Percentiles rank a stretch among this genome's conserved stretches.
phyloP scores from a whole-genome alignment of 177 flowering plant genomes.

The Vitis hybrid region DNA sequence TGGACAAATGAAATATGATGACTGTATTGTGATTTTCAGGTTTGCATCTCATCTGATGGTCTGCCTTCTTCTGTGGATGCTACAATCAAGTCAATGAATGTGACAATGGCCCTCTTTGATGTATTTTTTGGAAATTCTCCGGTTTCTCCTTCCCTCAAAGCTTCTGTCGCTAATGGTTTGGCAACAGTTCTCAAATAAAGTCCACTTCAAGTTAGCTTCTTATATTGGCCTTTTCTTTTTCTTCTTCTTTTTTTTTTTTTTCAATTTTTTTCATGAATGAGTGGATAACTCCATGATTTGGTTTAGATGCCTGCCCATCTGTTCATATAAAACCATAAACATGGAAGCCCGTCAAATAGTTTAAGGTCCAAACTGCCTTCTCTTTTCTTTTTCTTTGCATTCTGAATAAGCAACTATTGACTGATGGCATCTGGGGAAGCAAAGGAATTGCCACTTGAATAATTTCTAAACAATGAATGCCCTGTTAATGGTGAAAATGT shows the following conservation, averaged over 20 bases:
- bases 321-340: too few relatives aligned
- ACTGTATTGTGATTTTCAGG: slow-evolving; percentile 38
- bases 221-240: background rate
- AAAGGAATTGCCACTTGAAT: too few relatives aligned
- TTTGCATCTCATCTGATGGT: slow-evolving; percentile 61
- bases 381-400: too few relatives aligned
- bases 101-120: slow-evolving; percentile 65
- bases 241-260: background rate
- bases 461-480: too few relatives aligned
- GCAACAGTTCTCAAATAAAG: slow-evolving; percentile 41
- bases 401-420: too few relatives aligned
- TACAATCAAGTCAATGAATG: slow-evolving; percentile 61
- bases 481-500: too few relatives aligned
- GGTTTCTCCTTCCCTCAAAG: slow-evolving; percentile 80
- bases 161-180: slow-evolving; percentile 63
- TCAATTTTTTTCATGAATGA: background rate
- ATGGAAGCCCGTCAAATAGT: too few relatives aligned
- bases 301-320: too few relatives aligned
- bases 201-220: slow-evolving; percentile 7
- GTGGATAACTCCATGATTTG: too few relatives aligned
- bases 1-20: too few relatives aligned
- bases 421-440: too few relatives aligned
- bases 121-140: slow-evolving; percentile 72
- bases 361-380: too few relatives aligned
- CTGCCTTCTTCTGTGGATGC: slow-evolving; percentile 67